Evolutionary conservation across 306 rosid species (phyloP), one percentile per base, ranked within the genome.

Genomic region (Quillaja saponaria): DNA sequence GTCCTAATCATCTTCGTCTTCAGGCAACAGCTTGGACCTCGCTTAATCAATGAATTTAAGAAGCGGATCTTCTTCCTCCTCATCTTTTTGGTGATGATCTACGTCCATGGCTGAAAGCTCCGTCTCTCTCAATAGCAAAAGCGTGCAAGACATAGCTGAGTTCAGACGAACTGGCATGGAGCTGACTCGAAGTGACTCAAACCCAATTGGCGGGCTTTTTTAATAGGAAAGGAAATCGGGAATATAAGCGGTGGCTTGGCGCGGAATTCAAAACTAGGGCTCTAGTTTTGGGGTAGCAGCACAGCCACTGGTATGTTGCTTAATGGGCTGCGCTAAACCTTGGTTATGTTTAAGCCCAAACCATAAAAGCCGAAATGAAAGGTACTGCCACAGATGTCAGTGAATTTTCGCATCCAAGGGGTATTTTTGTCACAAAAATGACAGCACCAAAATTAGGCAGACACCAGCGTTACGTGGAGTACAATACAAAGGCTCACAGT

Each of bases 31-130:
- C 58, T 71, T 79, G 8, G 84, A 75, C 80, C 88, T 82, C 9
- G 95, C 90, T 58, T 78, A 68, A 49, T 88, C 88, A 16, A 86
- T 69, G 71, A 92, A 92, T 44, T 61, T 66, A 50, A 84, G 95
- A 64, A 92, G 76, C 19, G 85, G 88, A 72, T 92, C 91, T 17
- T 79, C 53, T 49, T 67, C 77, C 8, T 78, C 66, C 18, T 66
- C 72, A 10, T 61, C 81, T 20, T 70, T 78, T 7, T 55, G 66
- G 16, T 16, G 55, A 55, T 54, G 73, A 60, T 79, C 86, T 39
- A 74, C 20, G 67, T 79, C 87, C 90, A 90, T 84, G 64, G 52
- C 59, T 21, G 84, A 79, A n/a, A 55, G 34, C 69, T 56, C 37
- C 56, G 13, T 42, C 58, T 17, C 42, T 19, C 13, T 15, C 54